Conservation (phyloP, 257 asterid genomes). For the Nicotiana noctiflora region DNA sequence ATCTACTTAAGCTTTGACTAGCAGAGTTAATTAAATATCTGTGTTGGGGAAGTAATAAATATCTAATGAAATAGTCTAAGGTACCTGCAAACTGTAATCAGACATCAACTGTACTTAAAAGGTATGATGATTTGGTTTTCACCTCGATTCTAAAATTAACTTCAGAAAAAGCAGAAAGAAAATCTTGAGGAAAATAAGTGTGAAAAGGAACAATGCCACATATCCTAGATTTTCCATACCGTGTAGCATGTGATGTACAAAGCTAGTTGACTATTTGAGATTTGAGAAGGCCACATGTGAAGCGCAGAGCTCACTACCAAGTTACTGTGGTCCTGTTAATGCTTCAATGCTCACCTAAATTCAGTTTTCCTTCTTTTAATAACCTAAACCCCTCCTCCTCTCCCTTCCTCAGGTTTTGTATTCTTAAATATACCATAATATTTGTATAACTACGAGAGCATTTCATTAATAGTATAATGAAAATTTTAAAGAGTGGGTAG, state of each 20-base stretch:
- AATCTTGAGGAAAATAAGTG: background rate
- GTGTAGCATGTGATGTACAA: background rate
- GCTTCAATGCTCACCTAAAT: background rate
- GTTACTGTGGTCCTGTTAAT: slow-evolving; percentile 1
- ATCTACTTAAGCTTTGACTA: background rate
- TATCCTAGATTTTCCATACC: slow-evolving; percentile 4
- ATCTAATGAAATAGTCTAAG: background rate
- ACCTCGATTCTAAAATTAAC: too few relatives aligned
- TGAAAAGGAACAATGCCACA: slow-evolving; percentile 8
- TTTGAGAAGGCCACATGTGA: slow-evolving; percentile 4
- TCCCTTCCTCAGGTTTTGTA: background rate
- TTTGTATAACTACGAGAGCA: too few relatives aligned
- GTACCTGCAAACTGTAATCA: background rate
- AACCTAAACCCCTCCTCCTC: background rate
- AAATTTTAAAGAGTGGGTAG: too few relatives aligned
- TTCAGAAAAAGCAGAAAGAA: background rate
- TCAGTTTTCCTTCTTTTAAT: background rate
- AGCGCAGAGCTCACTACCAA: background rate
- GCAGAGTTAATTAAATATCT: background rate
- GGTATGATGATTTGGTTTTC: background rate
- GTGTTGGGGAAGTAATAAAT: background rate
- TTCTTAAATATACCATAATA: too few relatives aligned
- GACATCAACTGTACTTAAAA: background rate
- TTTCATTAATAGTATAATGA: background rate
- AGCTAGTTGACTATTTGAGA: slow-evolving; percentile 7